Evolutionary conservation across 495 filamentous ascomycete species (phyloP), one percentile per base, ranked within the genome.

Genomic region (Penicillium pulvis): DNA sequence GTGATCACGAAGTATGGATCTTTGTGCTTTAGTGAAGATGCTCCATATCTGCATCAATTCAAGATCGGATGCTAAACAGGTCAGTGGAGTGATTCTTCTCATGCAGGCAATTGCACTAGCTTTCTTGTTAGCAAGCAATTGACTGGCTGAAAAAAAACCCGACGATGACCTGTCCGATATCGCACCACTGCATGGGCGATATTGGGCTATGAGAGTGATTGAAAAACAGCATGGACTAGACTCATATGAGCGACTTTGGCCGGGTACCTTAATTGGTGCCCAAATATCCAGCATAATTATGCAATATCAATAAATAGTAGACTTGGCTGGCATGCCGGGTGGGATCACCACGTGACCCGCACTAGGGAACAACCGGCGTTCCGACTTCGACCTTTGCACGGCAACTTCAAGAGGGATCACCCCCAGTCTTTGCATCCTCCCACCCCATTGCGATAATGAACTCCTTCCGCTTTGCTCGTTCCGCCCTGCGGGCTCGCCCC

Each of bases 391-490:
- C 74, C 74, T 78, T 76, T 75, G 75, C 74, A 78, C 69, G 71
- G 69, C 74, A 73, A 70, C 61, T 70, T 70, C 71, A 71, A 71
- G 71, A 73, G 71, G 73, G 66, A 72, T 70, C 42, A 69, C 60
- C 56, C 64, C 68, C 64, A 74, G 66, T 64, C 69, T 67, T 71
- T 66, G 64, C 67, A 69, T 62, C 70, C 65, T 59, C 71, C 63
- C 53, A 45, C 11, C 53, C 42, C 53, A 71, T 73, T 78, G 67
- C 28, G 75, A 79, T 65, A 64, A 98, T 98, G 94, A 96, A 90
- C 84, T 87, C 90, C 72, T 79, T 97, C 78, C 91, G 93, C 72
- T 83, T 96, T 74, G 88, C 90, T 79, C 88, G 93, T 76, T 83
- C 86, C 73, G 93, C 91, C 74, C 83, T 95, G 71, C 81, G 91